Percentiles rank a stretch among this genome's conserved stretches.
phyloP scores from a whole-genome alignment of 306 rosid genomes.

The Ceratonia siliqua region DNA sequence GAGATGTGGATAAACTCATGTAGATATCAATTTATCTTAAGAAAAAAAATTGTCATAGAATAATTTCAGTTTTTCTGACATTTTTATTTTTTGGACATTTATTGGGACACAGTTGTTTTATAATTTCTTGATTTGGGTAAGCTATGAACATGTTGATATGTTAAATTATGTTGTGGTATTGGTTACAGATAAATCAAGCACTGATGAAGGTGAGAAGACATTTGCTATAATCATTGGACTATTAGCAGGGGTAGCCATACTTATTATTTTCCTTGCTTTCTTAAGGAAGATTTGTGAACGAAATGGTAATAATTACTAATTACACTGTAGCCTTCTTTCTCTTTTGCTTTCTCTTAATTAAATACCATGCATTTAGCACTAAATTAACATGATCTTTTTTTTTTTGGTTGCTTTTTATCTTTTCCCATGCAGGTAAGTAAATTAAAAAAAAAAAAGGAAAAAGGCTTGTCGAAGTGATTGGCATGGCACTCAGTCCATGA shows the following conservation, averaged over 20 bases:
- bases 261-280: constrained; percentile 77
- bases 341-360: background rate
- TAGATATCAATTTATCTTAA: too few species aligned
- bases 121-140: too few species aligned
- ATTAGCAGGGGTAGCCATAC: constrained; percentile 79
- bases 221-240: constrained; percentile 89
- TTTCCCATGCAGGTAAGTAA: constrained; percentile 75
- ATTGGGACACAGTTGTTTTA: too few species aligned
- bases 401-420: background rate
- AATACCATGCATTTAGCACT: background rate
- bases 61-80: too few species aligned
- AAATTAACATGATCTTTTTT: background rate
- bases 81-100: too few species aligned
- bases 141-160: too few species aligned
- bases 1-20: too few species aligned
- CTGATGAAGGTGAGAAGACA: constrained; percentile 74
- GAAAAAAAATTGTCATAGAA: too few species aligned
- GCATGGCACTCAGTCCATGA: constrained; percentile 34
- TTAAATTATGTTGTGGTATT: constrained; percentile 1
- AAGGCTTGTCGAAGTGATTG: constrained; percentile 28
- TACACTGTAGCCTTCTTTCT: background rate
- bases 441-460: background rate
- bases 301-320: constrained; percentile 45
- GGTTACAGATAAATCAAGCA: constrained; percentile 56
- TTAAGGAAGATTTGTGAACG: constrained; percentile 58